These are phyloP conservation scores for Paecilomyces fulvus DNA, from an alignment of 2,329 filamentous ascomycete species.

Conservation along the genomic window DNA sequence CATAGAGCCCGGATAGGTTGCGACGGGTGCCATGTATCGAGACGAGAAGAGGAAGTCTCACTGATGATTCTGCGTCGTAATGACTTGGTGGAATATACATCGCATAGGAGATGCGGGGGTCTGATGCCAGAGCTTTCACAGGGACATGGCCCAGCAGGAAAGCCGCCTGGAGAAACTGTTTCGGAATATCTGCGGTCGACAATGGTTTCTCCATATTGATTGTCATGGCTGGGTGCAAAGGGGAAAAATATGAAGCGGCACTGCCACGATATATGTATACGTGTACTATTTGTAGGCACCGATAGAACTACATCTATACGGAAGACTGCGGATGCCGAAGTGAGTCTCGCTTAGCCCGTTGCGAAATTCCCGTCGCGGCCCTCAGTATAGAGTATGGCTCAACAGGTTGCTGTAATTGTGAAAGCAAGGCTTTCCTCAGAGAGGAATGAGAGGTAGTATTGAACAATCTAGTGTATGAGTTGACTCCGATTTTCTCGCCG, in stretches of 20 bases:
- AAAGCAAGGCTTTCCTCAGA: background rate
- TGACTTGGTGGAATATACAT: constrained; percentile 18
- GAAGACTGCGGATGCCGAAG: background rate
- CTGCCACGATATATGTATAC: background rate
- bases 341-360: background rate
- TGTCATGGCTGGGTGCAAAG: background rate
- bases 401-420: too few species aligned
- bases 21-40: constrained; percentile 22
- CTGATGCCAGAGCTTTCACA: constrained; percentile 9
- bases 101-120: constrained; percentile 21
- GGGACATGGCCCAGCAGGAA: constrained; percentile 18
- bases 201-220: background rate
- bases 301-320: background rate
- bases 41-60: constrained; percentile 18
- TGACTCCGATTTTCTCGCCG: background rate
- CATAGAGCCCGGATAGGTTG: constrained; percentile 6
- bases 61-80: constrained; percentile 4
- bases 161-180: constrained; percentile 16
- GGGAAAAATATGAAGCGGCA: background rate
- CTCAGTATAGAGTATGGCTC: background rate
- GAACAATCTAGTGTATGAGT: too few species aligned
- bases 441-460: too few species aligned
- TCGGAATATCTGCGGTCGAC: background rate
- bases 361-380: background rate
- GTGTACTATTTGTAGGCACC: background rate